Evolutionary conservation across 805 yeast species (phyloP).

Genomic region (Ogataea naganishii): DNA sequence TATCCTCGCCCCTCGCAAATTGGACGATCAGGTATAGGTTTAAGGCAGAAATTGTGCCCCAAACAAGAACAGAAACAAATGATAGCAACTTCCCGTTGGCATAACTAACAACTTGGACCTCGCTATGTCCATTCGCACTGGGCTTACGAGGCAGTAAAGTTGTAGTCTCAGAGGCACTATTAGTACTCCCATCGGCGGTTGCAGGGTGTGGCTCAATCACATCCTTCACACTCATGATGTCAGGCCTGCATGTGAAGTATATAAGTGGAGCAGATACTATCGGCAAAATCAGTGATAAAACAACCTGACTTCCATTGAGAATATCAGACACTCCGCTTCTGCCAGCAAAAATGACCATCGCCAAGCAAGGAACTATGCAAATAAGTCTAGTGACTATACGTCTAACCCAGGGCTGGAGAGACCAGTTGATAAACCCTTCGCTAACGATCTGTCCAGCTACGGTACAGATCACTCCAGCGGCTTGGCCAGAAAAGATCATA

Average conservation of each 20-base stretch:
- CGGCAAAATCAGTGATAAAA: constrained; percentile 74
- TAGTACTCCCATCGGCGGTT: too few relatives aligned
- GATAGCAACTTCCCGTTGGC: constrained; percentile 57
- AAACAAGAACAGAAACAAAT: constrained; percentile 42
- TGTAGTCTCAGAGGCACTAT: background rate
- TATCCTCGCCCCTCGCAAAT: constrained; percentile 25
- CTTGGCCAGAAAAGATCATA: constrained; percentile 74
- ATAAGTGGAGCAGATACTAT: constrained; percentile 79
- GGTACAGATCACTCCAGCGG: constrained; percentile 90
- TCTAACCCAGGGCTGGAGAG: constrained; percentile 69
- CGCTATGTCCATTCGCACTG: constrained; percentile 24
- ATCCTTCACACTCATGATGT: constrained; percentile 49
- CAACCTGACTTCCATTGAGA: constrained; percentile 79
- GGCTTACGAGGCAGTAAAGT: constrained; percentile 2
- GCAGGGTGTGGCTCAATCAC: constrained; percentile 1
- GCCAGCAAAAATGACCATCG: constrained; percentile 65
- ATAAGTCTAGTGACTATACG: constrained; percentile 70
- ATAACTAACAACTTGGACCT: too few relatives aligned
- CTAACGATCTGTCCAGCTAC: constrained; percentile 89
- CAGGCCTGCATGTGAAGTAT: constrained; percentile 65
- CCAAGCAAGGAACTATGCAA: constrained; percentile 74
- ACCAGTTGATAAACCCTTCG: constrained; percentile 87
- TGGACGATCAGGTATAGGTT: constrained; percentile 46
- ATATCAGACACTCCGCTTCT: constrained; percentile 62
- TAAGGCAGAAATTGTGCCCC: constrained; percentile 65